Conservation (phyloP, 176 grass and related monocot species). For the Eleusine coracana region DNA sequence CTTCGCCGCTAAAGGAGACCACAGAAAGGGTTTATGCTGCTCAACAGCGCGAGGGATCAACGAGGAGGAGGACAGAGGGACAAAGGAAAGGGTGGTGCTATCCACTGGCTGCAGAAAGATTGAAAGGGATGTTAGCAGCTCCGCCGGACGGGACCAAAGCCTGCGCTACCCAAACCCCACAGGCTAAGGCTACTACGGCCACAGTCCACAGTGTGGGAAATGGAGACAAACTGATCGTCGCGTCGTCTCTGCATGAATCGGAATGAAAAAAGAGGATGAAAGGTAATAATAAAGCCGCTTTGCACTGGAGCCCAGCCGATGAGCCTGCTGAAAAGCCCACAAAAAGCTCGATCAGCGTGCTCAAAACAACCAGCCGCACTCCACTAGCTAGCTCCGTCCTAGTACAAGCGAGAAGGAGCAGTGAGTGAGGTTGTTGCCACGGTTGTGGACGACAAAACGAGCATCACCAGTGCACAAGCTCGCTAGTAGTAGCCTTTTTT, state of each 20-base stretch:
- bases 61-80: constrained; percentile 5
- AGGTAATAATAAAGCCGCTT: background rate
- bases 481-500: no score
- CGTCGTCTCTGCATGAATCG: background rate
- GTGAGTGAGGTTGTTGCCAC: background rate
- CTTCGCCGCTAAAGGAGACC: background rate
- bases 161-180: constrained; percentile 28
- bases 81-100: constrained; percentile 24
- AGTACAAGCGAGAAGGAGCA: background rate
- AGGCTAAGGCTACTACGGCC: no score
- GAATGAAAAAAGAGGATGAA: background rate
- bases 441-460: background rate
- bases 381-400: background rate
- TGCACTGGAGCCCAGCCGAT: background rate
- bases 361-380: background rate
- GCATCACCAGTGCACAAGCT: no score
- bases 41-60: constrained; percentile 20
- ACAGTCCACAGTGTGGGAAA: background rate
- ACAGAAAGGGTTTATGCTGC: no score
- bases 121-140: constrained; percentile 27
- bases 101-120: constrained; percentile 15
- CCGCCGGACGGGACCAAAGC: constrained; percentile 18
- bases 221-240: background rate
- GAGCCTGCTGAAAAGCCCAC: background rate
- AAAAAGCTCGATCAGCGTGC: background rate